A percentile compares a stretch with the other conserved stretches of the same genome.
Conservation (phyloP, 305 asterid species). For the Ruellia speciosa region DNA sequence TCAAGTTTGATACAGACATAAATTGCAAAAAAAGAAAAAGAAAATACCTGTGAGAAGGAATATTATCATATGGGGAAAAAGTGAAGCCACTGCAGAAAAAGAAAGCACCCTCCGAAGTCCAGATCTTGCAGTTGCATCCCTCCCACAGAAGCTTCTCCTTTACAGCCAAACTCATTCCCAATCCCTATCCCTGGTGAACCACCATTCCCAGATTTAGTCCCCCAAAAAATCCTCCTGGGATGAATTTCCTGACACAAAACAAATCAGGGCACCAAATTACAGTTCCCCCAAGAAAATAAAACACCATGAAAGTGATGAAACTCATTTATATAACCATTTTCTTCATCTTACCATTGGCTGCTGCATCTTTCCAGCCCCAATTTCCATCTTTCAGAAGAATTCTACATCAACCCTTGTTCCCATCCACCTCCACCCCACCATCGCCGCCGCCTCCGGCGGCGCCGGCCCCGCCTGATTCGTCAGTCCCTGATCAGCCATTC, state of each 20-base stretch:
- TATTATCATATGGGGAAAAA: not conserved
- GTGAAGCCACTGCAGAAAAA: no score
- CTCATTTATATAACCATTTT: constrained; percentile 29
- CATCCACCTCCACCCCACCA: constrained; percentile 50
- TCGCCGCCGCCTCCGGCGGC: constrained; percentile 32
- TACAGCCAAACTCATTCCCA: not conserved
- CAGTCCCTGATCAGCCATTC: constrained; percentile 42
- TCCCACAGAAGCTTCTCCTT: not conserved
- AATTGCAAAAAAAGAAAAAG: no score
- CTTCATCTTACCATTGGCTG: constrained; percentile 30
- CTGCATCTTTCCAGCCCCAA: constrained; percentile 19
- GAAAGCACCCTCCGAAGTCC: not conserved
- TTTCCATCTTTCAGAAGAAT: constrained; percentile 45
- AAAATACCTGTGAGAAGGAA: not conserved
- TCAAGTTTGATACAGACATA: no score
- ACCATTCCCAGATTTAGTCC: not conserved
- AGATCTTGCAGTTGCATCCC: not conserved
- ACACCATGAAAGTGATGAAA: constrained; percentile 36
- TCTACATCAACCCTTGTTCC: constrained; percentile 77
- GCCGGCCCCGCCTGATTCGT: constrained; percentile 22
- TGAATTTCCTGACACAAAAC: not conserved
- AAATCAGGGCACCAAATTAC: not conserved
- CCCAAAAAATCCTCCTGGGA: not conserved
- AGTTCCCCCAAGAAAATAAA: constrained; percentile 23
- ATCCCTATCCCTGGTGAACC: not conserved